These are phyloP conservation scores for Neofusicoccum laricinum DNA, from an alignment of 2,329 filamentous ascomycete genomes.

Conservation along the genomic window DNA sequence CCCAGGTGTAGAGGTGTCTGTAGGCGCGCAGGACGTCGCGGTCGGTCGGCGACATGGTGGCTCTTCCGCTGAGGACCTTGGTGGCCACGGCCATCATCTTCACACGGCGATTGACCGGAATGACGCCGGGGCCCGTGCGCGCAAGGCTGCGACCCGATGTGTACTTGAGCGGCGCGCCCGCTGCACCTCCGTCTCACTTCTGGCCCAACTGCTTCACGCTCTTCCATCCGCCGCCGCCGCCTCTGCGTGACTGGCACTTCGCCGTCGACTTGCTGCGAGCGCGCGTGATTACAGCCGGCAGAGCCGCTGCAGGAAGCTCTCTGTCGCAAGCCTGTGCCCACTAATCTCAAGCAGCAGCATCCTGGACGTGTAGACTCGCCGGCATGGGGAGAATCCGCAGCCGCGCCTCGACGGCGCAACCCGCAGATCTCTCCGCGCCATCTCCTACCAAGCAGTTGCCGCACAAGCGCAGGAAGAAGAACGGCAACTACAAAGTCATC, in stretches of 20 bases:
- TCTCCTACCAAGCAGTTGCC: conserved; percentile 20
- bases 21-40: conserved; percentile 59
- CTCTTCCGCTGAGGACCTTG: background rate
- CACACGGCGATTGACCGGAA: background rate
- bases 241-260: background rate
- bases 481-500: conserved; percentile 54
- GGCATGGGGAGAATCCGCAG: conserved; percentile 3
- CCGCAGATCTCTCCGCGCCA: background rate
- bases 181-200: conserved; percentile 5
- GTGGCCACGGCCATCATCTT: background rate
- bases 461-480: conserved; percentile 32
- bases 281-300: background rate
- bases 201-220: background rate
- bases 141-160: background rate
- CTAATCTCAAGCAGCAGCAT: conserved; percentile 4
- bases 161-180: background rate
- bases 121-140: background rate
- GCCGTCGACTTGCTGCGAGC: background rate
- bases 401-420: conserved; percentile 9
- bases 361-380: background rate
- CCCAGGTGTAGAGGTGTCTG: conserved; percentile 64
- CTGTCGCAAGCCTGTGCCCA: background rate
- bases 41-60: background rate
- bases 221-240: background rate
- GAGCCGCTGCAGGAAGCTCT: background rate